Percentiles rank a stretch among this genome's conserved stretches.
These are phyloP conservation scores for Tricharina praecox DNA, from an alignment of 495 filamentous ascomycete genomes.

Conservation along the genomic window DNA sequence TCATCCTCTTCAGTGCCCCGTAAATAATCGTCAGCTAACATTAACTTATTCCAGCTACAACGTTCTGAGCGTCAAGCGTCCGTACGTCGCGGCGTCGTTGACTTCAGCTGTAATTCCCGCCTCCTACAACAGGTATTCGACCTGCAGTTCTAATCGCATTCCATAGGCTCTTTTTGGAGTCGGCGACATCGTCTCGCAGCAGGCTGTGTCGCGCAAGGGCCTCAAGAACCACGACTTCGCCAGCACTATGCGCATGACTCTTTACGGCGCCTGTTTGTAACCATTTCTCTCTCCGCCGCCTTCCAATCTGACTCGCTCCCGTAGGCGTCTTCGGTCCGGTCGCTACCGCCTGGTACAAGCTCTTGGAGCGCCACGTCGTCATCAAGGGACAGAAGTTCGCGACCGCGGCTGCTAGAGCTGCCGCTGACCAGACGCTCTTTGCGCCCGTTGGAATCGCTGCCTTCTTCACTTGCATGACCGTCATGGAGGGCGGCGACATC, in stretches of 20 bases:
- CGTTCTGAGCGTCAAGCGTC: no score
- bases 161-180: slow-evolving; percentile 67
- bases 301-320: slow-evolving; percentile 1
- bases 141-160: no score
- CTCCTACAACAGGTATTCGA: no score
- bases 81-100: neutral
- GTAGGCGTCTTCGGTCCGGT: slow-evolving; percentile 78
- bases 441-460: slow-evolving; percentile 62
- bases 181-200: slow-evolving; percentile 84
- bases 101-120: neutral
- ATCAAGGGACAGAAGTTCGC: neutral
- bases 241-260: slow-evolving; percentile 74
- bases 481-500: slow-evolving; percentile 56
- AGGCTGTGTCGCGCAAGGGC: slow-evolving; percentile 71
- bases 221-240: slow-evolving; percentile 60
- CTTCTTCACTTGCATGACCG: slow-evolving; percentile 73
- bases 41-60: no score
- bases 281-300: slow-evolving; percentile 6
- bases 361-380: slow-evolving; percentile 41
- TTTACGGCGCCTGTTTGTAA: slow-evolving; percentile 70
- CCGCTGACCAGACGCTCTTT: slow-evolving; percentile 71
- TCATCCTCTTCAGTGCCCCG: no score
- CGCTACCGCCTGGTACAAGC: slow-evolving; percentile 73
- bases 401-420: slow-evolving; percentile 49
- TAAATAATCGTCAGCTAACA: no score